These are phyloP conservation scores for Leccinum griseonigrum DNA, from an alignment of 1,284 basidiomycete genomes.

Conservation along the genomic window DNA sequence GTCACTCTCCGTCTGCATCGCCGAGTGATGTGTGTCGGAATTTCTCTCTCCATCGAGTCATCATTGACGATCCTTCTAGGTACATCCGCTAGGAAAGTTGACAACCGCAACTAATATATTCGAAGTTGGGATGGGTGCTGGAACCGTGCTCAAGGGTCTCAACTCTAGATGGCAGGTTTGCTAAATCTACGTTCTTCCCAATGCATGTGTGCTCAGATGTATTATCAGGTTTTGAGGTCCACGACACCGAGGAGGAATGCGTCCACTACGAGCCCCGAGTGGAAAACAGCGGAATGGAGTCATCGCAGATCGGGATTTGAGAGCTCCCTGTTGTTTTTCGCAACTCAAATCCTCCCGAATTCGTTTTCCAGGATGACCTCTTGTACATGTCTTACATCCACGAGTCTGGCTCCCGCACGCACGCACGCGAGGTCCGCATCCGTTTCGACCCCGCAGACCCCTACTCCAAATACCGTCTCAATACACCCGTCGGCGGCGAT, in stretches of 20 bases:
- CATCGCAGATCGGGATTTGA: too few species aligned
- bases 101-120: slow-evolving; percentile 47
- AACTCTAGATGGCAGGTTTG: slow-evolving; percentile 72
- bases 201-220: slow-evolving; percentile 9
- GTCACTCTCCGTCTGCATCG: slow-evolving; percentile 58
- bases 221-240: slow-evolving; percentile 57
- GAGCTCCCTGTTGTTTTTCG: too few species aligned
- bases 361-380: slow-evolving; percentile 62
- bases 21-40: slow-evolving; percentile 48
- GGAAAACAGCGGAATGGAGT: too few species aligned
- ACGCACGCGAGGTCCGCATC: slow-evolving; percentile 59
- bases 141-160: slow-evolving; percentile 48
- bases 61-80: slow-evolving; percentile 17
- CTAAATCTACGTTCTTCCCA: slow-evolving; percentile 13
- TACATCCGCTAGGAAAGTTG: slow-evolving; percentile 47
- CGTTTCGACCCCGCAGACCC: slow-evolving; percentile 77
- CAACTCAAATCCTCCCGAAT: too few species aligned
- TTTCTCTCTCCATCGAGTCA: slow-evolving; percentile 4
- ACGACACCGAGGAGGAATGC: slow-evolving; percentile 54
- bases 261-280: too few species aligned
- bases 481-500: slow-evolving; percentile 72
- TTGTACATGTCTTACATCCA: slow-evolving; percentile 97
- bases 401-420: slow-evolving; percentile 51
- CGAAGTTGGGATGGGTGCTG: slow-evolving; percentile 49
- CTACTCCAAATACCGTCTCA: slow-evolving; percentile 72